phyloP scores from a whole-genome alignment of 495 filamentous ascomycete species.

The Tetracladium setigerum region DNA sequence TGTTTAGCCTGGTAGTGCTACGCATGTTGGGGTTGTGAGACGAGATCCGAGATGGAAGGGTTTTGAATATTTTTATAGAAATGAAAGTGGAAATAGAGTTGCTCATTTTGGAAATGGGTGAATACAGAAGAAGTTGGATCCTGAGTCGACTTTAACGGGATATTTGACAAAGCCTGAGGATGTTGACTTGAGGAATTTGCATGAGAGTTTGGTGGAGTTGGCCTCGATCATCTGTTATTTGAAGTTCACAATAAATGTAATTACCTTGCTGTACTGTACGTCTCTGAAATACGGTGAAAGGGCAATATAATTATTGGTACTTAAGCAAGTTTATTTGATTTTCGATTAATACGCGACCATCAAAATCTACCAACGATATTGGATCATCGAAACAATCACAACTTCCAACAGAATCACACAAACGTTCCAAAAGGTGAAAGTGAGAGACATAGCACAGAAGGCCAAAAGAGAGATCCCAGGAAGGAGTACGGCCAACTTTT shows the following conservation, averaged over 20 bases:
- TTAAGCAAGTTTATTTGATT: no score
- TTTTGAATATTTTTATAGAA: slow-evolving; percentile 43
- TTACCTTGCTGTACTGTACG: neutral
- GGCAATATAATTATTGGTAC: no score
- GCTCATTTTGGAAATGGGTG: slow-evolving; percentile 49
- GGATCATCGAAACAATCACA: no score
- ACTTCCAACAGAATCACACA: no score
- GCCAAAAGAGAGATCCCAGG: no score
- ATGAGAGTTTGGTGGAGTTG: slow-evolving; percentile 40
- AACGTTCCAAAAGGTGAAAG: no score
- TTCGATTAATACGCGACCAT: no score
- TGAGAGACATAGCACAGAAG: no score
- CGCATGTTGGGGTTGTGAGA: slow-evolving; percentile 38
- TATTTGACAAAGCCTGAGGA: slow-evolving; percentile 39
- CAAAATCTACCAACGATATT: no score
- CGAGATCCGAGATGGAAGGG: slow-evolving; percentile 52
- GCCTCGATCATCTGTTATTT: no score
- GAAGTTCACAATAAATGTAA: neutral
- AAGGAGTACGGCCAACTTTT: no score
- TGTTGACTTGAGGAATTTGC: slow-evolving; percentile 37
- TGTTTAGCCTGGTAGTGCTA: slow-evolving; percentile 47
- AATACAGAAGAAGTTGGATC: slow-evolving; percentile 33
- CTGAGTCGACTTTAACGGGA: slow-evolving; percentile 35
- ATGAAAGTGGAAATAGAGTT: slow-evolving; percentile 43
- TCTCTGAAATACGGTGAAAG: no score